A percentile compares a stretch with the other conserved stretches of the same genome.
These are phyloP conservation scores for Ulmus americana DNA, from an alignment of 331 rosid genomes.

Conservation along the genomic window DNA sequence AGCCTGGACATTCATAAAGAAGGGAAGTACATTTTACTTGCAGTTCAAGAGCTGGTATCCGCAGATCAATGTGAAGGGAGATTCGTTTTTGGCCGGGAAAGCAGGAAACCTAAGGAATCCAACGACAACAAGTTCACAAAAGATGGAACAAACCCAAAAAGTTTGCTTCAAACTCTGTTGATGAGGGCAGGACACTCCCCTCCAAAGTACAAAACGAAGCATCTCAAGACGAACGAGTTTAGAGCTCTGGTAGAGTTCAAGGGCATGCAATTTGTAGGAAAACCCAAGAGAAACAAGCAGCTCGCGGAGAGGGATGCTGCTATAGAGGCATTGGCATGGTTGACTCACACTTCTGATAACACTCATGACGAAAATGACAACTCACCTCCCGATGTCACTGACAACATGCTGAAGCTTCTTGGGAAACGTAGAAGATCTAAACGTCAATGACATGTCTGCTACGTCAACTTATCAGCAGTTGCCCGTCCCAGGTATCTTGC, in stretches of 20 bases:
- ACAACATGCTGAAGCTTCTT: slow-evolving; percentile 91
- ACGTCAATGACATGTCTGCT: slow-evolving; percentile 19
- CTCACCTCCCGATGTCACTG: slow-evolving; percentile 70
- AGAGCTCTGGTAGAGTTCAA: slow-evolving; percentile 92
- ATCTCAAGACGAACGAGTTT: slow-evolving; percentile 88
- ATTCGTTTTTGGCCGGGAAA: slow-evolving; percentile 89
- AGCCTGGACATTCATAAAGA: slow-evolving; percentile 73
- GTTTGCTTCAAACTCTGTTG: slow-evolving; percentile 79
- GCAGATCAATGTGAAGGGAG: slow-evolving; percentile 98
- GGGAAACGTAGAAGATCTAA: slow-evolving; percentile 75
- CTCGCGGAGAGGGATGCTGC: slow-evolving; percentile 98
- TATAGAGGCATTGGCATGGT: slow-evolving; percentile 91
- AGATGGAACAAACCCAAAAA: slow-evolving; percentile 90
- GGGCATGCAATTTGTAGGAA: slow-evolving; percentile 97
- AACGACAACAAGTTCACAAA: slow-evolving; percentile 56
- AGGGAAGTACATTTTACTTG: slow-evolving; percentile 81
- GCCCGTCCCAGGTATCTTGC: not conserved
- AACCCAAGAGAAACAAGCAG: slow-evolving; percentile 88
- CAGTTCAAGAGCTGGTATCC: slow-evolving; percentile 70
- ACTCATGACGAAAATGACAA: slow-evolving; percentile 37
- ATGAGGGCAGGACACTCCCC: slow-evolving; percentile 96
- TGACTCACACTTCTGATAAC: slow-evolving; percentile 84
- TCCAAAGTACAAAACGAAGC: slow-evolving; percentile 86
- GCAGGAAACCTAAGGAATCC: slow-evolving; percentile 47
- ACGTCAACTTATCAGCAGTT: not conserved